Percentiles rank a stretch among this genome's conserved stretches.
Conservation (phyloP, 495 filamentous ascomycete species). For the Pyrenopolyporus hunteri region DNA sequence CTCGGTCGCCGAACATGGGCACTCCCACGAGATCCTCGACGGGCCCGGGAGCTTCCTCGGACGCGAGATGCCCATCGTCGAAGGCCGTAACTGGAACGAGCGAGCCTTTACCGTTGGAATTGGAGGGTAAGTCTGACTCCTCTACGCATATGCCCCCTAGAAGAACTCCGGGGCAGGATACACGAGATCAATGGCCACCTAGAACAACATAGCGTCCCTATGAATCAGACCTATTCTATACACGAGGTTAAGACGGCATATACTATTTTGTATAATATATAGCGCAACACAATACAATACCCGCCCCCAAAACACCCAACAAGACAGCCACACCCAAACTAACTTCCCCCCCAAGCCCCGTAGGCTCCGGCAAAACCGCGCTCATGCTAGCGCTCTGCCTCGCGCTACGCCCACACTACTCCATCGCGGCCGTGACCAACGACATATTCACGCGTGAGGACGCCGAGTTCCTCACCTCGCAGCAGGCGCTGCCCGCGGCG, state of each 20-base stretch:
- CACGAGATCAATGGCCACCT: too few species aligned
- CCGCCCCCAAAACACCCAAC: too few species aligned
- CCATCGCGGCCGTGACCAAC: slow-evolving; percentile 95
- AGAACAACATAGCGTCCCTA: too few species aligned
- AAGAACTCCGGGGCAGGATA: background rate
- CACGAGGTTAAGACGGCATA: too few species aligned
- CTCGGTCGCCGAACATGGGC: slow-evolving; percentile 80
- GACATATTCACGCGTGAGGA: slow-evolving; percentile 99
- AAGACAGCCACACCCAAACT: slow-evolving; percentile 22
- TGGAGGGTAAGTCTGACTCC: slow-evolving; percentile 73
- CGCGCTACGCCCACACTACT: slow-evolving; percentile 75
- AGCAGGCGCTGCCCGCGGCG: slow-evolving; percentile 77
- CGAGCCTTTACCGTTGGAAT: slow-evolving; percentile 95
- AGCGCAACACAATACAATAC: too few species aligned
- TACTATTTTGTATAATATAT: too few species aligned
- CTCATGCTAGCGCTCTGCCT: slow-evolving; percentile 90
- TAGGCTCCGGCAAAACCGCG: slow-evolving; percentile 96
- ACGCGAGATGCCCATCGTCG: slow-evolving; percentile 91
- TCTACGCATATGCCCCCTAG: background rate
- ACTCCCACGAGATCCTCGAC: slow-evolving; percentile 94
- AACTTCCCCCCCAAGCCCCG: slow-evolving; percentile 65
- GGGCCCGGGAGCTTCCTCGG: slow-evolving; percentile 88
- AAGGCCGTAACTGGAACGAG: slow-evolving; percentile 87
- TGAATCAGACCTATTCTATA: too few species aligned
- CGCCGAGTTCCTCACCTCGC: slow-evolving; percentile 90